Evolutionary conservation across 2,329 filamentous ascomycete species (phyloP), one percentile per base, ranked within the genome.

Genomic region (Pezizomycotina sp.): DNA sequence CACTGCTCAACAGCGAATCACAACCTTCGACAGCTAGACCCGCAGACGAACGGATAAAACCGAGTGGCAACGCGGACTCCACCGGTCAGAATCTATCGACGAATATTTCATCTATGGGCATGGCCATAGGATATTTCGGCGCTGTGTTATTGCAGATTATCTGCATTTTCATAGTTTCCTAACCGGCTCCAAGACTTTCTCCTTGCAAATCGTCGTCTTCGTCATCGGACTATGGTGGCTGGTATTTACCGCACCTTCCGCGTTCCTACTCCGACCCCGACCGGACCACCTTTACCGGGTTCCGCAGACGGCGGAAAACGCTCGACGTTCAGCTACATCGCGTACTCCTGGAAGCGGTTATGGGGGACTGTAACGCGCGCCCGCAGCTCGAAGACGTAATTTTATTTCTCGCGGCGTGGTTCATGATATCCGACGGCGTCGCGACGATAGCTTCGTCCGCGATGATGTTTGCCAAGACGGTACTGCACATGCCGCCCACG

Each of bases 371-470:
- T 84, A 7, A 68, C 72, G 48, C 69, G 83, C 27, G 84, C 86
- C 3, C 65, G 76, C 9, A 67, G 7, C 64, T 86, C 5, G 61
- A 72, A 32, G 80, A 89, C 49, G 74, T 86, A 18, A 61, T 79
- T 18, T 62, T 86, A 5, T 89, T 89, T 55, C 67, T 98, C 4
- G 71, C 68, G 3, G 83, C 81, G 4, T 98, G 89, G 89, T 93
- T 98, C 55, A 66, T 98, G 19, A 67, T 98, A 2, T 92, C 80
- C 5, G 89, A 98, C 52, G 83, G 80, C 26, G 83, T 95, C 46
- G 89, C 89, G 5, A 95, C 89, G 0, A 86, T 92, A 1, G 89
- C 80, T 21, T 86, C 83, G 9, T 95, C 89, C 0, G 89, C 89
- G 1, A 83, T 95, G 18, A 65, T 98, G 6, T 98, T 93, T 55